These are phyloP conservation scores for Chiua virens DNA, from an alignment of 768 basidiomycete genomes.

Conservation along the genomic window DNA sequence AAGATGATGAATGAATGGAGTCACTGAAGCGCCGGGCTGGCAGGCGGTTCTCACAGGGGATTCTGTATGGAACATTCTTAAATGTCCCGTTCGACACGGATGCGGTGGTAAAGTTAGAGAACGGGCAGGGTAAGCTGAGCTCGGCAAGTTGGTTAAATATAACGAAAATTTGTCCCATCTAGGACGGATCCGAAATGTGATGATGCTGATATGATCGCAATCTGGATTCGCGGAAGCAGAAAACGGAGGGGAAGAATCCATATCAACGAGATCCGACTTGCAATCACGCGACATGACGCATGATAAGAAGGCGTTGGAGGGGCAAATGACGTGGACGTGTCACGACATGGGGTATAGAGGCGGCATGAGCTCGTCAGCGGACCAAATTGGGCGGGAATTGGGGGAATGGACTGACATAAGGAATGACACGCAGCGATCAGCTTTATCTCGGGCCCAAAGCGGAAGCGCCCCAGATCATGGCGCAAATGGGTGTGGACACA, in stretches of 20 bases:
- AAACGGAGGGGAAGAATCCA: neutral
- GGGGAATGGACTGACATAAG: slow-evolving; percentile 12
- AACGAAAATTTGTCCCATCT: slow-evolving; percentile 7
- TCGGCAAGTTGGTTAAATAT: slow-evolving; percentile 9
- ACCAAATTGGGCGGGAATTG: slow-evolving; percentile 1
- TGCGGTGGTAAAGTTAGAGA: slow-evolving; percentile 1
- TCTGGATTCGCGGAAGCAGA: slow-evolving; percentile 8
- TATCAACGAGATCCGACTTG: slow-evolving; percentile 14
- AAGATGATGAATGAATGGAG: neutral
- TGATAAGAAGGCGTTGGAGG: slow-evolving; percentile 14
- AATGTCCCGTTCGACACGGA: slow-evolving; percentile 23
- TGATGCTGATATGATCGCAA: slow-evolving; percentile 6
- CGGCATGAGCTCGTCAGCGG: neutral
- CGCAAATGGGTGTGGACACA: slow-evolving; percentile 5
- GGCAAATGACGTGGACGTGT: slow-evolving; percentile 23
- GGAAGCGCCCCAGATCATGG: slow-evolving; percentile 13
- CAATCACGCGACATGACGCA: slow-evolving; percentile 8
- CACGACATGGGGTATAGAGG: slow-evolving; percentile 8
- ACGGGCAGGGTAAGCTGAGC: slow-evolving; percentile 6
- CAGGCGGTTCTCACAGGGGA: slow-evolving; percentile 14
- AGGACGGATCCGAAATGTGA: slow-evolving; percentile 20
- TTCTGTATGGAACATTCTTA: slow-evolving; percentile 17
- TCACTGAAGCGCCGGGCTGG: no score
- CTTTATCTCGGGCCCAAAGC: slow-evolving; percentile 12
- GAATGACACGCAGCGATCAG: slow-evolving; percentile 8